Percentiles rank a stretch among this genome's conserved stretches.
Conservation (phyloP, 2,329 filamentous ascomycete species). For the Xylariaceae sp. region DNA sequence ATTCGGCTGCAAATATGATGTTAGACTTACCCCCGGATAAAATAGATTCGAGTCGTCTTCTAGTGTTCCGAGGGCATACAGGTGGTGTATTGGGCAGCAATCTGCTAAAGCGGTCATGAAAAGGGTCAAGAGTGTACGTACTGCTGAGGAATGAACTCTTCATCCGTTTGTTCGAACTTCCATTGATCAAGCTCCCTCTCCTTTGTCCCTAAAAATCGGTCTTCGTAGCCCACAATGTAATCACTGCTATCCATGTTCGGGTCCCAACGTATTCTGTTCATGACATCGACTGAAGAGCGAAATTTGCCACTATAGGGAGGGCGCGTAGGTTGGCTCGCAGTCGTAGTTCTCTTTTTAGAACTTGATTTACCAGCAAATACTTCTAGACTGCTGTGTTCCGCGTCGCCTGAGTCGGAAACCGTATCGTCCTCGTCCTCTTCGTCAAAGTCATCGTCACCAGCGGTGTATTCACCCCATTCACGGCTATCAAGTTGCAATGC, state of each 20-base stretch:
- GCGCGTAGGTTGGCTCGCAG: constrained; percentile 21
- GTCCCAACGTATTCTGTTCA: constrained; percentile 59
- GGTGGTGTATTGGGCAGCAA: neutral
- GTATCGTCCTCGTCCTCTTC: constrained; percentile 43
- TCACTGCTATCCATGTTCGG: constrained; percentile 47
- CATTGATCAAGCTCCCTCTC: constrained; percentile 53
- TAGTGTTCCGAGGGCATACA: neutral
- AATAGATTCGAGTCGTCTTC: neutral
- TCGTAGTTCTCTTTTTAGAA: constrained; percentile 20
- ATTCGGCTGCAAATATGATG: constrained; percentile 39
- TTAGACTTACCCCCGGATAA: neutral
- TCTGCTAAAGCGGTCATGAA: neutral
- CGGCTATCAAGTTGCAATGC: constrained; percentile 44
- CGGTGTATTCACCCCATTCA: constrained; percentile 47
- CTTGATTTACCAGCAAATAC: constrained; percentile 20
- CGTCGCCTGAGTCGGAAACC: constrained; percentile 27
- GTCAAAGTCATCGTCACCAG: constrained; percentile 36
- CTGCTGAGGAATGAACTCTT: constrained; percentile 64
- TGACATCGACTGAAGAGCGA: constrained; percentile 54
- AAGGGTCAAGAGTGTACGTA: neutral
- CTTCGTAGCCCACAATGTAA: constrained; percentile 58
- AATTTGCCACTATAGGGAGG: constrained; percentile 44
- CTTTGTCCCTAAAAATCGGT: constrained; percentile 52
- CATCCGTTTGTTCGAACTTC: constrained; percentile 59
- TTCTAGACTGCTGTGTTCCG: constrained; percentile 31